Percentiles rank a stretch among this genome's conserved stretches.
These are phyloP conservation scores for Austroboletus eburneus DNA, from an alignment of 768 basidiomycete species.

Conservation along the genomic window DNA sequence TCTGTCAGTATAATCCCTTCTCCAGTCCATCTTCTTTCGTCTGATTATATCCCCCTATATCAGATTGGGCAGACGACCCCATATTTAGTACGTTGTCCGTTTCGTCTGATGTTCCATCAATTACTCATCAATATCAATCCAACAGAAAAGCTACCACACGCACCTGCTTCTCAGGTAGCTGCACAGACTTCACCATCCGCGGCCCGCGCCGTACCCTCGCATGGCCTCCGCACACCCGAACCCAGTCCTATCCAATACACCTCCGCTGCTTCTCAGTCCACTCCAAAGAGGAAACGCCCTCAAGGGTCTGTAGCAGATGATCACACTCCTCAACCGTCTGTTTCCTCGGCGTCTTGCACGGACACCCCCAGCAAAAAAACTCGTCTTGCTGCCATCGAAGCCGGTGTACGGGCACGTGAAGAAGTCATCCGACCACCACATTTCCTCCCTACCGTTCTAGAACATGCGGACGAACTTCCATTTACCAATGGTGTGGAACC, in stretches of 20 bases:
- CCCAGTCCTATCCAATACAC: neutral
- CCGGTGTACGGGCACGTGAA: slow-evolving; percentile 3
- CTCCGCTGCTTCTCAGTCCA: neutral
- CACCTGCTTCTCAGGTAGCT: neutral
- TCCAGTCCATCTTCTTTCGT: neutral
- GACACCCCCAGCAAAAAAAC: neutral
- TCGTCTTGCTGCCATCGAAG: slow-evolving; percentile 10
- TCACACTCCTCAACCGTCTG: neutral
- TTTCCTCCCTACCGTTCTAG: neutral
- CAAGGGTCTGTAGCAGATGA: neutral
- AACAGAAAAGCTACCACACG: neutral
- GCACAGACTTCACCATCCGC: neutral
- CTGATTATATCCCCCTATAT: slow-evolving; percentile 1
- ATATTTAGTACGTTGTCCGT: slow-evolving; percentile 7
- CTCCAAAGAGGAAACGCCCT: slow-evolving; percentile 5
- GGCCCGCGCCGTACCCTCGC: neutral
- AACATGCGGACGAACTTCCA: slow-evolving; percentile 8
- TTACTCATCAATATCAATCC: neutral
- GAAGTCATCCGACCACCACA: neutral
- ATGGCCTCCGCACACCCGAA: slow-evolving; percentile 1
- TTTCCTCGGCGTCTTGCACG: neutral
- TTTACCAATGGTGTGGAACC: slow-evolving; percentile 11
- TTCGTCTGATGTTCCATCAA: neutral
- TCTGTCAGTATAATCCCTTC: slow-evolving; percentile 26
- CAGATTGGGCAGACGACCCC: slow-evolving; percentile 34